These are phyloP conservation scores for Fusarium incarnatum DNA, from an alignment of 2,329 filamentous ascomycete species.

Conservation along the genomic window DNA sequence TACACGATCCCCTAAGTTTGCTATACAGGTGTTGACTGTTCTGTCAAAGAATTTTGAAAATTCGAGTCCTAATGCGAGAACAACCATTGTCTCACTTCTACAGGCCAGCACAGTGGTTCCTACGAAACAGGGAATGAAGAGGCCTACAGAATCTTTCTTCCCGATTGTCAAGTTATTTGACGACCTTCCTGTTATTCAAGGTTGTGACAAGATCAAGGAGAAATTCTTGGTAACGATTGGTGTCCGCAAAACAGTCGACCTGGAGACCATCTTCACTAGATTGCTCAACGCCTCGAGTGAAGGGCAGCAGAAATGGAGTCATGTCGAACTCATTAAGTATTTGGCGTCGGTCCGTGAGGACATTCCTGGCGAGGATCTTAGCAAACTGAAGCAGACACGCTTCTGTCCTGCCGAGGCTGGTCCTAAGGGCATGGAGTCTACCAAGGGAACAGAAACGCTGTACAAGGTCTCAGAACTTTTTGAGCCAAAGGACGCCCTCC, in stretches of 20 bases:
- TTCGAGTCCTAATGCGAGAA: constrained; percentile 74
- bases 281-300: constrained; percentile 73
- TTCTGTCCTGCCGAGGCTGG: constrained; percentile 84
- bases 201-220: constrained; percentile 84
- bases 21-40: constrained; percentile 79
- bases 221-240: constrained; percentile 87
- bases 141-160: constrained; percentile 89
- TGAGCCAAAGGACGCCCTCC: constrained; percentile 78
- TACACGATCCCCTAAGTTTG: constrained; percentile 77
- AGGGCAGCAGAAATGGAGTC: constrained; percentile 81
- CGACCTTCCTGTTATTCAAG: constrained; percentile 84
- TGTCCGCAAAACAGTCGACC: constrained; percentile 93
- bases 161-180: constrained; percentile 94
- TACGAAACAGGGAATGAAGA: constrained; percentile 90
- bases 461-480: constrained; percentile 84
- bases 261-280: constrained; percentile 92
- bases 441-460: constrained; percentile 62
- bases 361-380: constrained; percentile 85
- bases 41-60: constrained; percentile 92
- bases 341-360: constrained; percentile 89
- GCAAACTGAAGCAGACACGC: constrained; percentile 78
- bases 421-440: constrained; percentile 65
- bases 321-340: constrained; percentile 95
- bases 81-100: constrained; percentile 72
- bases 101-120: constrained; percentile 81